A percentile compares a stretch with the other conserved stretches of the same genome.
Evolutionary conservation across 2,329 filamentous ascomycete species (phyloP).

Genomic region (Falciphora oryzae): DNA sequence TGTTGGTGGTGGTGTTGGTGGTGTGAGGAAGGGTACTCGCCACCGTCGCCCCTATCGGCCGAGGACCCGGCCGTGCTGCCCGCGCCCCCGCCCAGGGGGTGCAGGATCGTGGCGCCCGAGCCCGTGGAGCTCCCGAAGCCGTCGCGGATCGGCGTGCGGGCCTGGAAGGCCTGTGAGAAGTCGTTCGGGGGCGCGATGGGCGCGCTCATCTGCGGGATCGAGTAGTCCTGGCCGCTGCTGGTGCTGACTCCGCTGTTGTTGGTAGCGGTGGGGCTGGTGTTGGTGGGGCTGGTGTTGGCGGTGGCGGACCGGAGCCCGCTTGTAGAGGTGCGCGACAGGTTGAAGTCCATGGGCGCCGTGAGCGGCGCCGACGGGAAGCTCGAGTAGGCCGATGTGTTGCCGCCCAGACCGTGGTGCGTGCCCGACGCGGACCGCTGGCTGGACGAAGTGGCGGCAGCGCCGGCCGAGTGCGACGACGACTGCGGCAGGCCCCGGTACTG

Average conservation of each 20-base stretch:
- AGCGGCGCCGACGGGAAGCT: slow-evolving; percentile 50
- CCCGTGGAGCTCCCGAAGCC: slow-evolving; percentile 30
- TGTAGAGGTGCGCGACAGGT: slow-evolving; percentile 38
- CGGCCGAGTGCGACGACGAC: slow-evolving; percentile 25
- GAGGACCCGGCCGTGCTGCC: slow-evolving; percentile 11
- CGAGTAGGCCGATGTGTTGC: slow-evolving; percentile 37
- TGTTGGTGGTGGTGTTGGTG: background rate
- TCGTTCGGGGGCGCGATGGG: slow-evolving; percentile 48
- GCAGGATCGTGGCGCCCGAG: background rate
- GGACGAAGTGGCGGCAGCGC: slow-evolving; percentile 15
- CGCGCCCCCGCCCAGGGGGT: slow-evolving; percentile 1
- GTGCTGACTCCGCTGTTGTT: slow-evolving; percentile 30
- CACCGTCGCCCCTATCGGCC: slow-evolving; percentile 17
- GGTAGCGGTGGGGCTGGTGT: slow-evolving; percentile 38
- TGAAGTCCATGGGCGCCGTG: slow-evolving; percentile 47
- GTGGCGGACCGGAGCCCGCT: slow-evolving; percentile 17
- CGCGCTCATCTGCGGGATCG: slow-evolving; percentile 48
- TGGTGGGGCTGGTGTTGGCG: slow-evolving; percentile 10
- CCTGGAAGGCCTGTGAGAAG: slow-evolving; percentile 42
- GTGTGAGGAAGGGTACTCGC: slow-evolving; percentile 15
- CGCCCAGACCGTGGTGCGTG: slow-evolving; percentile 15
- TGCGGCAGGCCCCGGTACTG: slow-evolving; percentile 35
- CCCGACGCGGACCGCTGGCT: slow-evolving; percentile 33
- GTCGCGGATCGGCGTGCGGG: slow-evolving; percentile 40
- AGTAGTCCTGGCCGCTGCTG: slow-evolving; percentile 37